Evolutionary conservation across 306 rosid species (phyloP), one percentile per base, ranked within the genome.

Genomic region (Citrullus colocynthis): DNA sequence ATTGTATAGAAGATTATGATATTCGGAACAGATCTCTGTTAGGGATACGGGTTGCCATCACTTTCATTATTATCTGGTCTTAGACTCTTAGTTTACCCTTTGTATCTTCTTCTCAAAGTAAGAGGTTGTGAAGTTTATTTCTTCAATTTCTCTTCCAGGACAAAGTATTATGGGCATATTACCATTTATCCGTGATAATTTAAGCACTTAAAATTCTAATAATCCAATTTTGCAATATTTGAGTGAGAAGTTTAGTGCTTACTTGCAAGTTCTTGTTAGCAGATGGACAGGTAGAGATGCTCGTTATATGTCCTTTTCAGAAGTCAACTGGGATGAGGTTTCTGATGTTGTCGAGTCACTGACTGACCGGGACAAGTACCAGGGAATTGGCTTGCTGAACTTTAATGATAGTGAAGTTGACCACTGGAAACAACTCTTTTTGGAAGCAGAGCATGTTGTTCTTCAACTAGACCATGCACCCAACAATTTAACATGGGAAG

Each of bases 381-480:
- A 76, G 79, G 93, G 97, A 85, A 80, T 93, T 88, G 98, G 93
- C 77, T 84, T 93, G 52, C 82, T 93, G 77, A 93, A 93, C 87
- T 93, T 91, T 81, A 87, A 91, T 77, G 88, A 78, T 64, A 83
- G 85, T 59, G 98, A 93, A 88, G 83, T 85, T 82, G 87, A 88
- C 59, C 81, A 81, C 58, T 93, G 96, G 97, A 87, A 86, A 85
- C 82, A 87, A 87, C 70, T 91, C 58, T 66, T 91, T 80, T 97
- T 96, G 51, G 96, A 89, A 44, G 83, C 77, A 14, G 88, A 93
- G 81, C 93, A 89, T 79, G 84, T 87, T 57, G 62, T 79, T 83
- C 86, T 91, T 81, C 77, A 80, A 42, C 85, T 93, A 60, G 79
- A 88, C 79, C 77, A 74, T 56, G 96, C 64, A 36, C 67, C 90